phyloP scores from a whole-genome alignment of 2,329 filamentous ascomycete species.

The Aspergillus sp. region DNA sequence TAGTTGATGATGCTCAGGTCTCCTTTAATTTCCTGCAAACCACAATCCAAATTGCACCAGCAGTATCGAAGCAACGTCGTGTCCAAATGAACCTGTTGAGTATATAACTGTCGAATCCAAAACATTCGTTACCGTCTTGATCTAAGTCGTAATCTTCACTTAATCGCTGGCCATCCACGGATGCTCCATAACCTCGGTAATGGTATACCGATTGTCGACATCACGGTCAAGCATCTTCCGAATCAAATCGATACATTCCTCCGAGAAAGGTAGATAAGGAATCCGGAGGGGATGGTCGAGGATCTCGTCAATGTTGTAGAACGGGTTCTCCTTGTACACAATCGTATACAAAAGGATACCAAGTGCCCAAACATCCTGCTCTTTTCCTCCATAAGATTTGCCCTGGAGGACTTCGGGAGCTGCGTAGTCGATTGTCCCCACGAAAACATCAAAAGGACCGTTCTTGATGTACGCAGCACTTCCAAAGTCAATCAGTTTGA shows the following conservation, averaged over 20 bases:
- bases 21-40: neutral
- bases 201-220: slow-evolving; percentile 74
- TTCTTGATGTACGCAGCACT: slow-evolving; percentile 98
- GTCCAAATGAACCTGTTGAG: no score
- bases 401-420: slow-evolving; percentile 96
- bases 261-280: slow-evolving; percentile 60
- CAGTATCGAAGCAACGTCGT: neutral
- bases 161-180: slow-evolving; percentile 56
- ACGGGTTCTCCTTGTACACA: slow-evolving; percentile 98
- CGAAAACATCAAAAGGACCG: slow-evolving; percentile 97
- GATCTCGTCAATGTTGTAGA: slow-evolving; percentile 98
- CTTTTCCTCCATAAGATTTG: slow-evolving; percentile 84
- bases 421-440: slow-evolving; percentile 97
- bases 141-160: no score
- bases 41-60: neutral
- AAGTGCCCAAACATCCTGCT: slow-evolving; percentile 97
- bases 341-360: slow-evolving; percentile 97
- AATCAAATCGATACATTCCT: slow-evolving; percentile 87
- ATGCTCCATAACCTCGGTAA: slow-evolving; percentile 79
- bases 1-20: neutral
- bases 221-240: slow-evolving; percentile 88
- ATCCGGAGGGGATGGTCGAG: slow-evolving; percentile 93
- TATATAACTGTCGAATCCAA: no score
- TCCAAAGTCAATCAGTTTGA: slow-evolving; percentile 97
- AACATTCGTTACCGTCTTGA: no score